Evolutionary conservation across 1,284 basidiomycete species (phyloP), one percentile per base, ranked within the genome.

Genomic region (Mycosarcoma maydis): DNA sequence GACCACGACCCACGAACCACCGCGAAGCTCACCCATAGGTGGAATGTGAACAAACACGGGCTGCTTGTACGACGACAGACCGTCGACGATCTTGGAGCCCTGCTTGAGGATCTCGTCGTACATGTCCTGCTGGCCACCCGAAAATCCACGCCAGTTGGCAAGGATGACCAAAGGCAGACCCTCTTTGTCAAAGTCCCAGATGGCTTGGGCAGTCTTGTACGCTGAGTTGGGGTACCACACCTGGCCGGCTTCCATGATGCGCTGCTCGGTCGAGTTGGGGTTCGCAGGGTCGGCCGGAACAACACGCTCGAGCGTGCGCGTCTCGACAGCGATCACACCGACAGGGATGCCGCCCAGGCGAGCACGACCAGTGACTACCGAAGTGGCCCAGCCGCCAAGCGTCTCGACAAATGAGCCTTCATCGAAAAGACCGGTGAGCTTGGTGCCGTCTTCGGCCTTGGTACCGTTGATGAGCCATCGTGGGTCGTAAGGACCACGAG

Each of bases 111-210:
- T 74, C 72, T 80, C 76, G 54, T 80, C 73, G 71, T 86, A 85
- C 94, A 97, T 97, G 84, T 97, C 94, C 83, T 96, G 93, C 84
- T 97, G 94, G 78, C 96, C 96, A 72, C 96, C 96, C 22, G 96
- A 98, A 89, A 99, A 99, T 33, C 96, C 96, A 86, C 96, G 92
- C 94, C 96, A 98, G 86, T 99, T 99, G 66, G 96, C 96, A 78
- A 99, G 97, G 83, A 99, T 95, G 83, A 98, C 92, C 65, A 99
- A 87, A 4, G 96, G 96, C 20, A 99, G 86, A 36, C 92, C 93
- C 84, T 99, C 96, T 46, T 94, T 90, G 85, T 95, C 91, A 85
- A 98, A 93, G 85, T 99, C 96, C 83, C 94, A 92, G 85, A 98
- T 98, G 16, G 96, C 94, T 80, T 98, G 96, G 9, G 95, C 96